Evolutionary conservation across 2,329 filamentous ascomycete species (phyloP), one percentile per base, ranked within the genome.

Genomic region (Colletotrichum gigasporum): DNA sequence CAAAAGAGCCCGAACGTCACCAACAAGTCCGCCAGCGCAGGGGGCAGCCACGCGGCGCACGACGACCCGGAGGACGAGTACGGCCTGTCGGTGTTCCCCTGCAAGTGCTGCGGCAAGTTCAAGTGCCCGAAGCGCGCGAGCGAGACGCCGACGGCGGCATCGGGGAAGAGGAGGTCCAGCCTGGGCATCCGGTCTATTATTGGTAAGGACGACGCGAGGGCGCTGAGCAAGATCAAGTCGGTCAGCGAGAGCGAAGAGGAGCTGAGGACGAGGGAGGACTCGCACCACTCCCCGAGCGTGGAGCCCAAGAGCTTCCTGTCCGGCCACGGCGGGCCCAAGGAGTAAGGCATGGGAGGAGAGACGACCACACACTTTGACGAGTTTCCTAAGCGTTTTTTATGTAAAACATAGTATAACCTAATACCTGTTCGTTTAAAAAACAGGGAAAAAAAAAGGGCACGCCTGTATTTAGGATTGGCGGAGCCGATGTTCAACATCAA

Each of bases 161-260:
- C 28, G 5, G 28, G 20, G 1, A 64, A 35, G 12, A 54, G 56
- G 16, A 47, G 47, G 3, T 61, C 34, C 2, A 64, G 55, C 4
- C 18, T 41, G 9, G 41, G 55, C 10, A 41, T 53, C 22, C n/a
- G 30, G 3, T 5, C 5, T 3, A 22, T 20, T 22, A 32, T 45
- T 7, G 41, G 41, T 7, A 61, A 61, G 34, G 41, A 53, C 6
- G 32, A 61, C 2, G n/a, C 32, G 11, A 20, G 22, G 7, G 11
- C 30, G 1, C 10, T 53, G 20, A 10, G 12, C 0, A 45, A 61
- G 4, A 18, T 48, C 2, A 59, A 58, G 10, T 53, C 34, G 2
- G 44, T 50, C 2, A 51, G 45, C 12, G 61, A 66, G 28, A 65
- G 55, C 20, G 55, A 65, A n/a, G 64, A 65, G 28, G 39, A 65